These are phyloP conservation scores for Jamesozyma gamospora DNA, from an alignment of 805 yeast species.

Conservation along the genomic window DNA sequence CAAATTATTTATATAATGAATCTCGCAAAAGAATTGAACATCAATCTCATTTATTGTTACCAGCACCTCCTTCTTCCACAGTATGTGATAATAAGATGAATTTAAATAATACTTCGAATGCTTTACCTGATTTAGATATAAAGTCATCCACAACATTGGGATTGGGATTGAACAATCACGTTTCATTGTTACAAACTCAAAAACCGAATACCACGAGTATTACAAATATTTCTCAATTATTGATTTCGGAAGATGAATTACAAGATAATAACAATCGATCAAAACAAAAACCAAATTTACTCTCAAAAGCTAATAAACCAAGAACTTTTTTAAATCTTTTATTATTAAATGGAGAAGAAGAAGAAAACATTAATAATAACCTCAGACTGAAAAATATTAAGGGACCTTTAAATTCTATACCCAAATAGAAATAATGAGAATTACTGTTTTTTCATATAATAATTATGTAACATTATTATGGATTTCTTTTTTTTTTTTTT, in stretches of 20 bases:
- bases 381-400: neutral
- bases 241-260: neutral
- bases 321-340: slow-evolving; percentile 21
- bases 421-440: too few relatives aligned
- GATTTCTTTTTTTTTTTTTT: too few relatives aligned
- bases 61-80: neutral
- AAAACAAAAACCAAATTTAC: neutral
- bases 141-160: neutral
- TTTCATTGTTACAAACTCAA: neutral
- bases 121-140: neutral
- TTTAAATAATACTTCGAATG: neutral
- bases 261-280: neutral
- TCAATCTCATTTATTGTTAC: neutral
- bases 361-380: neutral
- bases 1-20: neutral
- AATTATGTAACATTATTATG: too few relatives aligned
- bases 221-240: slow-evolving; percentile 4
- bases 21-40: neutral
- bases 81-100: too few relatives aligned
- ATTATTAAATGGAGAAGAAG: slow-evolving; percentile 7
- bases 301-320: slow-evolving; percentile 12
- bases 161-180: neutral
- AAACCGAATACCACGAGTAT: slow-evolving; percentile 1
- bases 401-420: too few relatives aligned
- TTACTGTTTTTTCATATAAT: too few relatives aligned